Base-by-base conservation (phyloP, 192 early-diverging fungal species). In the Jimgerdemannia flammicorona region DNA sequence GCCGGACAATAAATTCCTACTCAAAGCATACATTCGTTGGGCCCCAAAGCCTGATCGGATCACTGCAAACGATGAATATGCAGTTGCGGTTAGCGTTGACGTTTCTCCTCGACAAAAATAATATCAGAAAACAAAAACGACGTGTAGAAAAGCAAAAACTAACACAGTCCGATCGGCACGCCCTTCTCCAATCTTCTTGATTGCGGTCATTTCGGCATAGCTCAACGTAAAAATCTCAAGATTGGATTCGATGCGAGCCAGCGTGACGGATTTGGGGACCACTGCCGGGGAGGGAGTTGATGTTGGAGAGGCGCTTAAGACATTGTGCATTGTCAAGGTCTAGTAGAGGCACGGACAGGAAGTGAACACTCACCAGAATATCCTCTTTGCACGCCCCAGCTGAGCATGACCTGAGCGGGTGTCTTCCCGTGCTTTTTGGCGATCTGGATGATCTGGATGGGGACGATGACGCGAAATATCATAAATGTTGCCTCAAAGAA, bases 331-430 rank as follows among this genome's bases (percentile, higher is more conserved):
- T 19, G 67, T 68, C 19, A 68, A 18, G 19, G 19, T 20, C 7
- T 68, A 68, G 9, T 9, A 1, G 7, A 40, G 6, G 67, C 18
- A 68, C 29, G 29, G 29, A 18, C 40, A 10, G 67, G 29, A 68
- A 0, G 67, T 68, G 19, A 59, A 4, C 39, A 67, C 9, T 43
- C 44, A 73, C 72, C 14, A 29, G 77, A 71, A 72, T 79, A 82
- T 39, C 81, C 81, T 43, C 81, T 77, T 29, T 87, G 84, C 10
- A 88, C 70, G 39, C 79, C 88, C 90, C 90, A 91, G 66, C 79
- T 77, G 20, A 91, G 77, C 6, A 88, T 17, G 14, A 91, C 79
- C 72, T 91, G 89, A n/a, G 82, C 87, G 1, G 85, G 76, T 11
- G 83, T 75, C 41, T 86, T 87, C 11, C 76, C 70, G 70, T 86